phyloP scores from a whole-genome alignment of 2,329 filamentous ascomycete species.

The Venturia oleaginea region DNA sequence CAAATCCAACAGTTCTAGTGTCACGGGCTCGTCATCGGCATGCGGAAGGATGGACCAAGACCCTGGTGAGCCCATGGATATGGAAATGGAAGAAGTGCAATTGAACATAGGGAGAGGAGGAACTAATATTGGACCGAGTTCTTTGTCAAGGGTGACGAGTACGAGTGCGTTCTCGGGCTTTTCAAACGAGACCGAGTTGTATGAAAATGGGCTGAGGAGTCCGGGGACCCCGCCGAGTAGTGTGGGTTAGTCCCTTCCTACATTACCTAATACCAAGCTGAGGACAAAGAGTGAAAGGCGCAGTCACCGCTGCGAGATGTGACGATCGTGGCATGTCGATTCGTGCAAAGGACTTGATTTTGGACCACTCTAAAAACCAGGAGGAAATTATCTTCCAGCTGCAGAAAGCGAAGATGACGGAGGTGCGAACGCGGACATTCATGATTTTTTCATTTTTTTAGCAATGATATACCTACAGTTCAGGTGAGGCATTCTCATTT shows the following conservation, averaged over 20 bases:
- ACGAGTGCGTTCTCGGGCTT: constrained; percentile 13
- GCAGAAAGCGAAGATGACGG: not conserved
- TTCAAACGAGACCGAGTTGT: constrained; percentile 14
- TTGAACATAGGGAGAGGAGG: not conserved
- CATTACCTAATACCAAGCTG: not conserved
- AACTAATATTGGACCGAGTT: not conserved
- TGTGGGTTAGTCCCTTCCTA: not conserved
- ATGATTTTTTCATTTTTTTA: too few relatives aligned
- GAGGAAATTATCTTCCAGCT: not conserved
- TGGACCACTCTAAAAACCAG: too few relatives aligned
- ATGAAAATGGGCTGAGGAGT: constrained; percentile 6
- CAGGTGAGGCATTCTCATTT: too few relatives aligned
- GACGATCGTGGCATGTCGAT: not conserved
- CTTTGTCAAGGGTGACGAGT: constrained; percentile 8
- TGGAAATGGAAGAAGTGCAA: not conserved
- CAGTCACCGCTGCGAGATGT: not conserved
- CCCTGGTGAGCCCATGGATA: constrained; percentile 3
- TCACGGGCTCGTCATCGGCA: not conserved
- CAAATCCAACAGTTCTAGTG: not conserved
- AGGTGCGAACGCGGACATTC: too few relatives aligned
- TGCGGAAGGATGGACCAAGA: not conserved
- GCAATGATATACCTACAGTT: too few relatives aligned
- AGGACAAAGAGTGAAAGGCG: not conserved
- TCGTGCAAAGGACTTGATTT: too few relatives aligned
- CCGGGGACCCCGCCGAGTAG: constrained; percentile 11